phyloP scores from a whole-genome alignment of 768 basidiomycete species.

The Lyophyllum shimeji region DNA sequence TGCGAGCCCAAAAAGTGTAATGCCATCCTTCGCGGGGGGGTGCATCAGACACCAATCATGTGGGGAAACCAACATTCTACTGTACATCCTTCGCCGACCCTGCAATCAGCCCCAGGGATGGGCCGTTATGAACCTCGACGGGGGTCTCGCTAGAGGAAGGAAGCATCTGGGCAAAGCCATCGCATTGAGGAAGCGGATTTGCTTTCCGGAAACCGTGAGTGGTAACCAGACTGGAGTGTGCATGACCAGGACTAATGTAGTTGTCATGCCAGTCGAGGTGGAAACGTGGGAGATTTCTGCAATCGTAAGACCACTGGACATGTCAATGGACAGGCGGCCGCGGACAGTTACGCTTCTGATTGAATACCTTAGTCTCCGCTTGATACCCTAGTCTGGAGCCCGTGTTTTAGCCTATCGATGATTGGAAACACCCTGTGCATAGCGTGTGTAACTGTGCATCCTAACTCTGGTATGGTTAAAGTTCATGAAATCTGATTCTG shows the following conservation, averaged over 20 bases:
- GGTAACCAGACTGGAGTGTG: not conserved
- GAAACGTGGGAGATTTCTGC: constrained; percentile 1
- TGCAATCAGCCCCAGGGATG: not conserved
- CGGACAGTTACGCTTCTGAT: not conserved
- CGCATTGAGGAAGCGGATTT: not conserved
- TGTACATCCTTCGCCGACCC: not conserved
- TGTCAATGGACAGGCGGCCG: no score
- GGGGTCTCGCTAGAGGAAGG: not conserved
- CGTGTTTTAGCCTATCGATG: not conserved
- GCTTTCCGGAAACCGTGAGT: not conserved
- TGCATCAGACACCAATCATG: not conserved
- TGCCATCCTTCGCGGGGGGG: not conserved
- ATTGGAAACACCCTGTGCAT: no score
- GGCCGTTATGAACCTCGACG: not conserved
- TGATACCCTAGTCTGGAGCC: not conserved
- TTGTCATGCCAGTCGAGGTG: constrained; percentile 5
- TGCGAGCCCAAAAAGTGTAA: not conserved
- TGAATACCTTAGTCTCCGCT: not conserved
- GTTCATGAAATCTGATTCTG: no score
- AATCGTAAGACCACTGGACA: not conserved
- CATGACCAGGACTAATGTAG: not conserved
- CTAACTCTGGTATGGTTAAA: no score
- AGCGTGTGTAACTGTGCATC: no score
- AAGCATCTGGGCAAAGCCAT: not conserved
- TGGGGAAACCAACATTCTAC: not conserved